Evolutionary conservation across 1,139 yeast genomes (phyloP).

Genomic region (Candida tropicalis): DNA sequence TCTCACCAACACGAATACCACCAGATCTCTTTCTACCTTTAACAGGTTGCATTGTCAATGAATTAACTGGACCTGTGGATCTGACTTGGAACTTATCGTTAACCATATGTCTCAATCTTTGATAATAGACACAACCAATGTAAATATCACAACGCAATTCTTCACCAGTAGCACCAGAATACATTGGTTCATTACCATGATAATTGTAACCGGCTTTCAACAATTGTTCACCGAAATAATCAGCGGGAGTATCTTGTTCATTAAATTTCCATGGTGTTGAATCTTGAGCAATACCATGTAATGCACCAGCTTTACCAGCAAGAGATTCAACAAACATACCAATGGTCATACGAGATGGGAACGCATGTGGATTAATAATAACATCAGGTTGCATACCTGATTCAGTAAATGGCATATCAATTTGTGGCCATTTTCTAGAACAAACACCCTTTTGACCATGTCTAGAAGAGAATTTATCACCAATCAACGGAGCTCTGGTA

Average conservation of each 20-base stretch:
- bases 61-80: conserved; percentile 97
- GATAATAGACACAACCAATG: conserved; percentile 96
- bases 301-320: conserved; percentile 98
- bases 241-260: conserved; percentile 95
- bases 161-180: conserved; percentile 98
- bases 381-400: conserved; percentile 97
- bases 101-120: conserved; percentile 98
- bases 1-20: conserved; percentile 99
- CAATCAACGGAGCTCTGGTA: conserved; percentile 91
- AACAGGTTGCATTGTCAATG: conserved; percentile 98
- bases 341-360: conserved; percentile 99
- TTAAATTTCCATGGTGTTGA: conserved; percentile 95
- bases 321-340: conserved; percentile 99
- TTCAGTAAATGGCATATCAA: conserved; percentile 97
- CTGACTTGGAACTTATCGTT: conserved; percentile 99
- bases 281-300: conserved; percentile 97
- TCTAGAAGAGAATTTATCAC: conserved; percentile 97
- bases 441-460: conserved; percentile 99
- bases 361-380: conserved; percentile 97
- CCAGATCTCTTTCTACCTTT: conserved; percentile 99
- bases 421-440: conserved; percentile 96
- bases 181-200: conserved; percentile 99
- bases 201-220: conserved; percentile 88
- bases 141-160: conserved; percentile 95
- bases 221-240: conserved; percentile 93